A percentile compares a stretch with the other conserved stretches of the same genome.
Conservation (phyloP, 1,139 yeast genomes). For the Hyphopichia wangnamkhiaoensis region DNA sequence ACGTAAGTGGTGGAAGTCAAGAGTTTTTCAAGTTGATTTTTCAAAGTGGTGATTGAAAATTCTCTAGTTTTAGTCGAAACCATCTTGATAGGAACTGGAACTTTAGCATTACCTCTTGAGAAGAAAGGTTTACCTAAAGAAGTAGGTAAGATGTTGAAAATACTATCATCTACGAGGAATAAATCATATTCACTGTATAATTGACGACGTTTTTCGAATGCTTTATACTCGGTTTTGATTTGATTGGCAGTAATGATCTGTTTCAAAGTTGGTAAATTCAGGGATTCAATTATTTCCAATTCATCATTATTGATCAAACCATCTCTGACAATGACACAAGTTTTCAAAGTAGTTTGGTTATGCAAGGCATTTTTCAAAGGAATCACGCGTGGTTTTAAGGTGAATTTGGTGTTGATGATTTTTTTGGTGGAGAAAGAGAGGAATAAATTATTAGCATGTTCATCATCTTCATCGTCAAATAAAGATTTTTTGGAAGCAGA, state of each 20-base stretch:
- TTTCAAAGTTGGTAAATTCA: conserved; percentile 46
- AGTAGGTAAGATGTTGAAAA: conserved; percentile 78
- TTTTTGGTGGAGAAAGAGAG: conserved; percentile 67
- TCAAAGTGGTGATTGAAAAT: conserved; percentile 57
- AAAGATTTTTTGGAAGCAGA: conserved; percentile 33
- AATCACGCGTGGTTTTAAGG: conserved; percentile 72
- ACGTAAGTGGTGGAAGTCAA: conserved; percentile 60
- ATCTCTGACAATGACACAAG: conserved; percentile 78
- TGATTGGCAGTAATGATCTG: conserved; percentile 57
- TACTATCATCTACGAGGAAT: conserved; percentile 81
- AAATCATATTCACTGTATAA: conserved; percentile 62
- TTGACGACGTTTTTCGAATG: conserved; percentile 71
- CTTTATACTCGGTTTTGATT: conserved; percentile 66
- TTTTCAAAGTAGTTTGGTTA: conserved; percentile 49
- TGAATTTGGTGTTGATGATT: conserved; percentile 60
- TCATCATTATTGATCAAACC: conserved; percentile 57
- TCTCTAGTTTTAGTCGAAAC: conserved; percentile 35
- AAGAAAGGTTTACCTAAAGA: conserved; percentile 80
- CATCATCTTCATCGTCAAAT: conserved; percentile 55
- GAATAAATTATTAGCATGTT: conserved; percentile 52
- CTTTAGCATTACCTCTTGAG: conserved; percentile 50
- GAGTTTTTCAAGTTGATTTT: conserved; percentile 60
- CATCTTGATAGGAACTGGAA: conserved; percentile 72
- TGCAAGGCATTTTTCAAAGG: conserved; percentile 52
- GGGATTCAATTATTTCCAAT: conserved; percentile 60